Evolutionary conservation across 208 protist genomes (phyloP), one percentile per base, ranked within the genome.

Genomic region (Trypanosoma theileri): DNA sequence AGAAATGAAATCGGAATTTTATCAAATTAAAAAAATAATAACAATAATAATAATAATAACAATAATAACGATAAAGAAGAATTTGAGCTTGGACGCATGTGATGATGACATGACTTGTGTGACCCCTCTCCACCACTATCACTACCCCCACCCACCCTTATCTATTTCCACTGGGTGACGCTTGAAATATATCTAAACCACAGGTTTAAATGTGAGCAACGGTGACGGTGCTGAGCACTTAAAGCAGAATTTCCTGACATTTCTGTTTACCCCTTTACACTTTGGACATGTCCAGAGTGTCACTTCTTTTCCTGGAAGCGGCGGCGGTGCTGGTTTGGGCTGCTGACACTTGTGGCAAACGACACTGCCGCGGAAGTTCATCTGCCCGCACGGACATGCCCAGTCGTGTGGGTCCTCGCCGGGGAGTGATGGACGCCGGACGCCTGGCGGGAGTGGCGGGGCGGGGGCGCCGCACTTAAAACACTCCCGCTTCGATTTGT

Each of bases 331-430:
- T 35, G 86, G 91, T 73, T 96, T 96, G 9, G 88, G 88, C 79
- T 94, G 86, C 67, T 86, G 69, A 52, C 91, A 96, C 65, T 91
- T 91, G 73, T 92, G 70, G 59, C 91, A 96, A 13, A 89, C 46
- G 1, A 96, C 91, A 56, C 72, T 89, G 42, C 79, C 88, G n/a
- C 91, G 73, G 59, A 93, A 96, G 66, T 96, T 96, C 88, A 96
- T 96, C 56, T 93, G 82, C 13, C 91, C 91, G 50, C 91, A 96
- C n/a, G 91, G 86, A 69, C 91, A 96, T 17, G 91, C 91, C 88
- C 91, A 96, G 70, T 96, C 91, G 66, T 92, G 73, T 13, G 91
- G 88, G 69, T 96, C 91, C 71, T 96, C 91, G 54, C 91, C 91
- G 0, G 91, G 91, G n/a, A 96, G 77, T 9, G 66, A 75, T 0